These are phyloP conservation scores for Myxozyma mucilagina DNA, from an alignment of 805 yeast genomes.

Conservation along the genomic window DNA sequence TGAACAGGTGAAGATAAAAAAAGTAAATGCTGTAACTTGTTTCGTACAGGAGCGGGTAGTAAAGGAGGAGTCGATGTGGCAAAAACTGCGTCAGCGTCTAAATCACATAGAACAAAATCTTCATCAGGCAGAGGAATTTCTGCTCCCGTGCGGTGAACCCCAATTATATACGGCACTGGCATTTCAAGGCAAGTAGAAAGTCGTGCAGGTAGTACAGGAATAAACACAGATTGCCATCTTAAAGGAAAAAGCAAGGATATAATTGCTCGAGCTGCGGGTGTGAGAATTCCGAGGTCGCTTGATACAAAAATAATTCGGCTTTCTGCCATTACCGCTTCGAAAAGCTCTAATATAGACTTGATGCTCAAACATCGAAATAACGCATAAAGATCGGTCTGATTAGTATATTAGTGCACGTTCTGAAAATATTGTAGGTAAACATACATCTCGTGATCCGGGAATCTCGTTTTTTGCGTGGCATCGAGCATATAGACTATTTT, in stretches of 20 bases:
- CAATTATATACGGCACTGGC: conserved; percentile 33
- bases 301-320: conserved; percentile 27
- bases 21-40: conserved; percentile 13
- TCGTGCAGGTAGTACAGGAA: conserved; percentile 30
- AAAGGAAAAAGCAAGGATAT: conserved; percentile 23
- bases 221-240: conserved; percentile 29
- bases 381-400: conserved; percentile 26
- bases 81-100: conserved; percentile 19
- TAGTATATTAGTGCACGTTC: no score
- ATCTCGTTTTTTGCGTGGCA: conserved; percentile 22
- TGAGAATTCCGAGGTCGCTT: conserved; percentile 20
- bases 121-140: conserved; percentile 15
- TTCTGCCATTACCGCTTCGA: conserved; percentile 30
- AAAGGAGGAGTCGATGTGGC: conserved; percentile 11
- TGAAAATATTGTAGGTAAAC: neutral
- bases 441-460: conserved; percentile 24
- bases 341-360: conserved; percentile 16
- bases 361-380: conserved; percentile 24
- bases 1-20: conserved; percentile 25
- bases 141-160: conserved; percentile 12
- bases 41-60: conserved; percentile 23
- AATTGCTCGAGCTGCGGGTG: conserved; percentile 24
- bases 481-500: conserved; percentile 18
- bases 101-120: conserved; percentile 27
- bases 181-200: conserved; percentile 28